Evolutionary conservation across 202 grass and related monocot species (phyloP), one percentile per base, ranked within the genome.

Genomic region (Hordeum pubiflorum): DNA sequence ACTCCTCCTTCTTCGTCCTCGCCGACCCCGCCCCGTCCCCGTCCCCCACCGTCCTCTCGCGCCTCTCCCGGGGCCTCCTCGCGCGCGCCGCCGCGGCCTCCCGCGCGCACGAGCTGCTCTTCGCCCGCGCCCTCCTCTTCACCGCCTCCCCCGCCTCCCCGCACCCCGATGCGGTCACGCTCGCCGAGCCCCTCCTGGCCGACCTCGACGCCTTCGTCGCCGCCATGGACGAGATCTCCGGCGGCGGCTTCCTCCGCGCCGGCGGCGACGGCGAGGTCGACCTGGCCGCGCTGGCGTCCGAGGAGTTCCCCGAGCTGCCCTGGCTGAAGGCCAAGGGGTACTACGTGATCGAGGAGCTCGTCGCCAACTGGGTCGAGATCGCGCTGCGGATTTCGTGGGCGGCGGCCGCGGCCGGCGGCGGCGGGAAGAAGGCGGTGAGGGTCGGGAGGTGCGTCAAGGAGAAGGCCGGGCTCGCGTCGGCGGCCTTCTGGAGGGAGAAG

Each of bases 401-500:
- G 6, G 80, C 82, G 8, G 84, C 86, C 11, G 66, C 21, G 41
- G 24, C 68, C 3, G 57, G 58, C 32, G 85, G 61, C 32, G 85
- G 76, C 2, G 87, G 91, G 0, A 98, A 87, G 87, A 95, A 98
- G 70, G 58, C 75, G 6, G 77, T 79, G 7, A 86, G 77, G 63
- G 83, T 89, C 11, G 82, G 81, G 54, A 98, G 91, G 84, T 77
- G 76, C 50, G 81, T 89, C 26, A 85, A 80, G 58, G 86, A 72
- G 67, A 87, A 85, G 74, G 84, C 82, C 63, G 92, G 85, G 17
- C 52, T 93, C 23, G 90, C 96, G 12, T 82, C 92, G 4, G 87
- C 91, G 39, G 90, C 86, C 0, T 95, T 95, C 85, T 98, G 90
- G 96, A 98, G 96, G 88, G 93, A 93, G 74, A 98, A 95, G 67